These are phyloP conservation scores for Cicer bijugum DNA, from an alignment of 306 rosid genomes.

Conservation along the genomic window DNA sequence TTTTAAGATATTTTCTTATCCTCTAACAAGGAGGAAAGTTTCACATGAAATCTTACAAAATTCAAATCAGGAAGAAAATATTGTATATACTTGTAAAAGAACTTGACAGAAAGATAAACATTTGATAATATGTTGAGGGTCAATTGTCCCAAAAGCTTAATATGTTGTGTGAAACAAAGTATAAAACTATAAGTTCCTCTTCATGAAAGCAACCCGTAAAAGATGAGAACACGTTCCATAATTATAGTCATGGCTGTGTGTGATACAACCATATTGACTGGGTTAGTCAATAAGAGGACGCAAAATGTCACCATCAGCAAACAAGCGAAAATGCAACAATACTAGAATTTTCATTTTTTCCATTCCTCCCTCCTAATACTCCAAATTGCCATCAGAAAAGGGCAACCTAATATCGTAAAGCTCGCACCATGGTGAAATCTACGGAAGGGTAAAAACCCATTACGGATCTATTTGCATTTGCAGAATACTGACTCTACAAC, in stretches of 20 bases:
- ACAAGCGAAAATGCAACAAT: constrained; percentile 31
- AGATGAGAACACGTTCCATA: constrained; percentile 27
- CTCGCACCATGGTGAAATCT: neutral
- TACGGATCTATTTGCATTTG: neutral
- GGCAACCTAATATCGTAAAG: neutral
- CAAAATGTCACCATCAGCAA: constrained; percentile 36
- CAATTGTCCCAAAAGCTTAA: neutral
- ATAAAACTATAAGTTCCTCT: neutral
- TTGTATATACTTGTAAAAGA: neutral
- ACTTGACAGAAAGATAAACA: neutral
- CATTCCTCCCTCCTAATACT: constrained; percentile 1
- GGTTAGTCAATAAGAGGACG: constrained; percentile 31
- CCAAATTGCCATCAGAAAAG: constrained; percentile 38
- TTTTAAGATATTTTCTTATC: neutral
- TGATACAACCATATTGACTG: constrained; percentile 24
- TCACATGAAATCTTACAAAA: neutral
- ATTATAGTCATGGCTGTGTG: constrained; percentile 1
- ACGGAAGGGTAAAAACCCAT: constrained; percentile 13
- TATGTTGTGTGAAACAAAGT: constrained; percentile 8
- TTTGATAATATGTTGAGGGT: too few relatives aligned
- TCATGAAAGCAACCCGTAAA: constrained; percentile 21
- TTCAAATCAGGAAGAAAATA: neutral
- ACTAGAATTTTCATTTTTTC: constrained; percentile 5
- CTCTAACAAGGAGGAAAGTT: neutral
- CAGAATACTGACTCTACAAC: constrained; percentile 1